Evolutionary conservation across 2,329 filamentous ascomycete species (phyloP).

Genomic region (Colletotrichum godetiae): DNA sequence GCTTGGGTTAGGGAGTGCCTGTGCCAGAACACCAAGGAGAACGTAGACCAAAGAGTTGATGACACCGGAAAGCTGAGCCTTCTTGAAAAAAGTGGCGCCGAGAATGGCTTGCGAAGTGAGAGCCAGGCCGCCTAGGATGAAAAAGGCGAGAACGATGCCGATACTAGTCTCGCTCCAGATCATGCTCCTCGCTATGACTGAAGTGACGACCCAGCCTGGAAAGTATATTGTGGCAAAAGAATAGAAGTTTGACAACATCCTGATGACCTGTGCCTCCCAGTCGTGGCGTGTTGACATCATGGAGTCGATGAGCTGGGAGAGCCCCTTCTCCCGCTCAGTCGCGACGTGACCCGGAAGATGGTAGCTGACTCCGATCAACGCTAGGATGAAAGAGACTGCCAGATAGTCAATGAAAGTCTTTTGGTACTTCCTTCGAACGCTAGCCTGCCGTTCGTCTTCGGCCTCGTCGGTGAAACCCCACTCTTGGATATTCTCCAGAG

Average conservation of each 20-base stretch:
- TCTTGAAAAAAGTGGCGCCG: conserved; percentile 85
- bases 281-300: conserved; percentile 75
- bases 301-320: conserved; percentile 79
- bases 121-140: conserved; percentile 79
- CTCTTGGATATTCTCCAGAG: conserved; percentile 45
- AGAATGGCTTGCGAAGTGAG: conserved; percentile 85
- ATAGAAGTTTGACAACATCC: conserved; percentile 69
- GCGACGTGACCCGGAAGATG: conserved; percentile 79
- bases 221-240: conserved; percentile 77
- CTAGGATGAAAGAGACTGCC: conserved; percentile 75
- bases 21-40: conserved; percentile 83
- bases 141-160: conserved; percentile 77
- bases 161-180: conserved; percentile 73
- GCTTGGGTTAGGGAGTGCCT: conserved; percentile 73
- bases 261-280: conserved; percentile 54
- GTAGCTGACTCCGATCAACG: conserved; percentile 76
- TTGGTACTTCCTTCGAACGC: conserved; percentile 72
- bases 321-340: conserved; percentile 75
- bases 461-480: conserved; percentile 47
- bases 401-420: conserved; percentile 72
- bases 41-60: conserved; percentile 78
- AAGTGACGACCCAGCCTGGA: conserved; percentile 59
- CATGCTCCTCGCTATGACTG: conserved; percentile 69
- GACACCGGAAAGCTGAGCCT: conserved; percentile 88
- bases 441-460: conserved; percentile 63